Evolutionary conservation across 2,329 filamentous ascomycete genomes (phyloP), one percentile per base, ranked within the genome.

Genomic region (Phyllachora maydis): DNA sequence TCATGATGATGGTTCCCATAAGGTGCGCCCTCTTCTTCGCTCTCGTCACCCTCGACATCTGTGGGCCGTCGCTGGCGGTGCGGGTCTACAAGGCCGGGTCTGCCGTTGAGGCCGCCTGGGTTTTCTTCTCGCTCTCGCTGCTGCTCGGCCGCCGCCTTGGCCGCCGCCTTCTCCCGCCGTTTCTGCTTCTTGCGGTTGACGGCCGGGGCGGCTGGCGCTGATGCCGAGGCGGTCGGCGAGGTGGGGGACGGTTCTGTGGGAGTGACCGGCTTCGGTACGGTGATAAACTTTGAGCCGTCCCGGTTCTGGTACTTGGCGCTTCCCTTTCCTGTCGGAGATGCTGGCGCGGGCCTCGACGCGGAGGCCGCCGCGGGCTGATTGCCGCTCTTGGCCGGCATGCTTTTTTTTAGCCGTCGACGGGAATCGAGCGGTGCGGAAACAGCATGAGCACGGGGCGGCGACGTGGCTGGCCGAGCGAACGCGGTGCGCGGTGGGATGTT

Each of bases 101-200:
- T n/a, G n/a, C n/a, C n/a, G n/a, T n/a, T n/a, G 19, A 53, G 42
- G 12, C 54, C 55, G 30, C 61, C 57, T 16, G 39, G 35, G 13
- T 37, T 36, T 14, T 43, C 36, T n/a, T 43, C 35, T 18, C 16
- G 27, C 8, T 41, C 45, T 16, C 38, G 32, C 6, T 39, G 41
- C 31, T 53, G 49, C 34, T 54, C 53, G 16, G 58, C 58, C 21
- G 60, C 66, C 15, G 65, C 65, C 41, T 73, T 66, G 30, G 72
- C 73, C 16, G 78, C 75, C 16, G 75, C 76, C 49, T 93, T 93
- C 42, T 78, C 74, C 34, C 83, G 67, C 35, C 83, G 69, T 59
- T 92, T 93, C 47, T 88, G 77, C 57, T 93, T 95, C 59, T 93
- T 93, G 42, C 78, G 70, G 50, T 92, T 93, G 24, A 83, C 73